phyloP scores from a whole-genome alignment of 2,329 filamentous ascomycete genomes.

The Colletotrichum tropicale region DNA sequence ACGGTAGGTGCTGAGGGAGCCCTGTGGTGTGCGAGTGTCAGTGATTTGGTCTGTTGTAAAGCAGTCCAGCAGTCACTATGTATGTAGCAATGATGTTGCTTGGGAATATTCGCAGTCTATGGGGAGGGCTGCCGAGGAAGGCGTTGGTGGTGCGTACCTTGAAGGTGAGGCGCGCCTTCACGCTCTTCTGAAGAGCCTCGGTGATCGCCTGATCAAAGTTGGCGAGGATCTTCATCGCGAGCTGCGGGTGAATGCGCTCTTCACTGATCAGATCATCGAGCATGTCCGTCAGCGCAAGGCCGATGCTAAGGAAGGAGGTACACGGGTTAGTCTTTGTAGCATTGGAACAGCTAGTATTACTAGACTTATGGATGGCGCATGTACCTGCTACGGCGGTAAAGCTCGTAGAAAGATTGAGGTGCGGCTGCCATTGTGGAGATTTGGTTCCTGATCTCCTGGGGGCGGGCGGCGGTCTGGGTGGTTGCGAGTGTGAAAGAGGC shows the following conservation, averaged over 20 bases:
- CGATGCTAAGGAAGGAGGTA: constrained; percentile 68
- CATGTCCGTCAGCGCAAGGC: constrained; percentile 90
- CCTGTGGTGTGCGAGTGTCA: constrained; percentile 54
- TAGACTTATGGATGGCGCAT: constrained; percentile 34
- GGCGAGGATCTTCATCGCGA: constrained; percentile 96
- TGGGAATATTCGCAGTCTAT: background rate
- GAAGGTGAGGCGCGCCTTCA: constrained; percentile 89
- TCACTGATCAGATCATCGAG: constrained; percentile 96
- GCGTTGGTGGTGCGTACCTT: constrained; percentile 71
- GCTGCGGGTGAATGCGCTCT: constrained; percentile 93
- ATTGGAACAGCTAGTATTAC: constrained; percentile 27
- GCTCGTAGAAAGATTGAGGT: constrained; percentile 79
- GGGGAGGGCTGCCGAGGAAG: background rate
- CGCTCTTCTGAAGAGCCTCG: constrained; percentile 88
- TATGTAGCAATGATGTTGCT: background rate
- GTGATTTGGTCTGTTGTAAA: background rate
- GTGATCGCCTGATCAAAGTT: constrained; percentile 96
- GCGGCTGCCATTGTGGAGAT: constrained; percentile 49
- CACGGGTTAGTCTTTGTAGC: constrained; percentile 20
- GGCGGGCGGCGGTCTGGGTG: background rate
- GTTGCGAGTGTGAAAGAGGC: constrained; percentile 13
- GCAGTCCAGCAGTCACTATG: background rate
- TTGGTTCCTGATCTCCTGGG: constrained; percentile 8
- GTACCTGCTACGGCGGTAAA: constrained; percentile 98
- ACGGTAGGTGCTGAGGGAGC: constrained; percentile 95